A percentile compares a stretch with the other conserved stretches of the same genome.
phyloP scores from a whole-genome alignment of 2,329 filamentous ascomycete species.

The Clarireedia homoeocarpa region DNA sequence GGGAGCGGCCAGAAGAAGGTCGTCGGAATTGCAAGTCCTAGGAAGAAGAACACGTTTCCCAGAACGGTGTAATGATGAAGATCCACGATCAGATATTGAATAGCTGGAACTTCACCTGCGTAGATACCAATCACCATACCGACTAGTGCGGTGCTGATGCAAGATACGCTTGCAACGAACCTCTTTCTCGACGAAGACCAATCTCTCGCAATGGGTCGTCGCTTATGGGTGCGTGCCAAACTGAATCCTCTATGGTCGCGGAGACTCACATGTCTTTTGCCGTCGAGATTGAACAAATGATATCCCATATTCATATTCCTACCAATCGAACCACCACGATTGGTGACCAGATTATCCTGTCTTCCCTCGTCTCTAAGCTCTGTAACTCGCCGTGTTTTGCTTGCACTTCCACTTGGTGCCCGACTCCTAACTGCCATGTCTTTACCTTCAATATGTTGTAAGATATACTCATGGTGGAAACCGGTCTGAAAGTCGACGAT shows the following conservation, averaged over 20 bases:
- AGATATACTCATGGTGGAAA: constrained; percentile 12
- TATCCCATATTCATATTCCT: constrained; percentile 12
- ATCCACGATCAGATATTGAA: constrained; percentile 70
- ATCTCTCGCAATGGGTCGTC: constrained; percentile 62
- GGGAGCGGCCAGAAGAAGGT: constrained; percentile 68
- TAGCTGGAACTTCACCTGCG: constrained; percentile 68
- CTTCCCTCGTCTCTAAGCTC: constrained; percentile 2
- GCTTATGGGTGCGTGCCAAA: constrained; percentile 45
- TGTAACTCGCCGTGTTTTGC: constrained; percentile 9
- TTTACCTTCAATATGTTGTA: constrained; percentile 14
- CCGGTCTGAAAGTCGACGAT: constrained; percentile 23
- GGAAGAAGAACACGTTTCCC: constrained; percentile 66
- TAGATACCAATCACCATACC: constrained; percentile 69
- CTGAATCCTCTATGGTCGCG: constrained; percentile 41
- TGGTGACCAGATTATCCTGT: not conserved
- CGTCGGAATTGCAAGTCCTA: constrained; percentile 62
- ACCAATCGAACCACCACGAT: constrained; percentile 7
- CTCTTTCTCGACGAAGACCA: constrained; percentile 62
- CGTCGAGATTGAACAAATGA: constrained; percentile 34
- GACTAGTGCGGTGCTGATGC: constrained; percentile 63
- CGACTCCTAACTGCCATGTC: constrained; percentile 9
- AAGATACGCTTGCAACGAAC: constrained; percentile 60
- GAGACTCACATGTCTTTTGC: constrained; percentile 47
- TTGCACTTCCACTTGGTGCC: constrained; percentile 9
- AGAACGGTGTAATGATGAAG: constrained; percentile 58